Percentiles rank a stretch among this genome's conserved stretches.
Evolutionary conservation across 2,329 filamentous ascomycete species (phyloP).

Genomic region (Fusarium nurragi): DNA sequence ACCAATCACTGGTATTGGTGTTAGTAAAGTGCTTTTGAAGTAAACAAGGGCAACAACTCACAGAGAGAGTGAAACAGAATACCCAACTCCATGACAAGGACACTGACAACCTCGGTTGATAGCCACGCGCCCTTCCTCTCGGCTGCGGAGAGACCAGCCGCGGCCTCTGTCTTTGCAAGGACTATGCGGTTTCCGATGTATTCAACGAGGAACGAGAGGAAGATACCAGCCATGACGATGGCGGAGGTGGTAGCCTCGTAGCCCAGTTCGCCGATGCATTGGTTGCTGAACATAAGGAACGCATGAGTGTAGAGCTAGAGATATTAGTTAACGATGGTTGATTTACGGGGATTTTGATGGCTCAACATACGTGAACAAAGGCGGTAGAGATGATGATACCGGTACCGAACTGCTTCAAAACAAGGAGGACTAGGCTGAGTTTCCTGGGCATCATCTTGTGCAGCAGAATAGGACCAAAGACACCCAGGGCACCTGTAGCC

Average conservation of each 20-base stretch:
- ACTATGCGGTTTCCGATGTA: slow-evolving; percentile 71
- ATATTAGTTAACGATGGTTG: not conserved
- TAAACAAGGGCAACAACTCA: slow-evolving; percentile 49
- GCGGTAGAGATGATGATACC: slow-evolving; percentile 78
- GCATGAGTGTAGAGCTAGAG: slow-evolving; percentile 77
- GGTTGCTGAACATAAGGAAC: slow-evolving; percentile 74
- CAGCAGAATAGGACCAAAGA: slow-evolving; percentile 73
- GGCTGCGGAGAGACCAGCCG: slow-evolving; percentile 37
- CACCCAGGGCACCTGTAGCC: slow-evolving; percentile 72
- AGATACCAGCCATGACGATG: slow-evolving; percentile 77
- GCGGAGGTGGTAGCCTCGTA: slow-evolving; percentile 77
- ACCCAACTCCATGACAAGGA: slow-evolving; percentile 76
- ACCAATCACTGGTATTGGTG: slow-evolving; percentile 63
- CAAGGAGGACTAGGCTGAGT: slow-evolving; percentile 62
- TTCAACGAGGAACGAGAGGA: slow-evolving; percentile 77
- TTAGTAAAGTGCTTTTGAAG: not conserved
- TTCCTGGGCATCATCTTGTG: slow-evolving; percentile 64
- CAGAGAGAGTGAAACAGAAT: slow-evolving; percentile 79
- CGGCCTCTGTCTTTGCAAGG: slow-evolving; percentile 47
- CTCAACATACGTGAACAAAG: slow-evolving; percentile 68
- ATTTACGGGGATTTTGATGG: not conserved
- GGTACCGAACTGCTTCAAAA: slow-evolving; percentile 79
- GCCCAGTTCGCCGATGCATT: slow-evolving; percentile 70
- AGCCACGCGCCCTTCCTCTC: slow-evolving; percentile 42
- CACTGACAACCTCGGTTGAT: slow-evolving; percentile 63